Conservation (phyloP, 2,329 filamentous ascomycete species). For the Orbilia blumenaviensis region DNA sequence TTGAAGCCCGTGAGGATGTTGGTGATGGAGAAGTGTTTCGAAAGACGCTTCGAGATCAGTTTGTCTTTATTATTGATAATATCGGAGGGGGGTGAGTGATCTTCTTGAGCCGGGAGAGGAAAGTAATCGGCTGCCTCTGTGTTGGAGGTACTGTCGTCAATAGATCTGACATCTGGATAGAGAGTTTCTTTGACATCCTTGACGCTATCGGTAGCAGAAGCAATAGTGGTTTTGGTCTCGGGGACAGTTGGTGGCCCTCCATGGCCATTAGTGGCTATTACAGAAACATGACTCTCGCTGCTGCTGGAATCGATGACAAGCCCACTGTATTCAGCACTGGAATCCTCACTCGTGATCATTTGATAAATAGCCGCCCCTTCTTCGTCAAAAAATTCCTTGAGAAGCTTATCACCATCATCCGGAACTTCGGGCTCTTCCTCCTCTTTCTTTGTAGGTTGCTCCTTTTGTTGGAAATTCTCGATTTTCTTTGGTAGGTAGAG, state of each 20-base stretch:
- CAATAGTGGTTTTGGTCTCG: background rate
- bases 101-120: background rate
- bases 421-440: background rate
- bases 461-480: background rate
- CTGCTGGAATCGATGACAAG: slow-evolving; percentile 16
- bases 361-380: background rate
- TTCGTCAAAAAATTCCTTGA: slow-evolving; percentile 1
- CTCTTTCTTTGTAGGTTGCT: background rate
- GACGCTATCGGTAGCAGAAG: background rate
- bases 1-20: slow-evolving; percentile 6
- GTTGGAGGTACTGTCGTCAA: background rate
- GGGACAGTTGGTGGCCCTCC: background rate
- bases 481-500: background rate
- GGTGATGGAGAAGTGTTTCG: slow-evolving; percentile 26
- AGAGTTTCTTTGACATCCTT: slow-evolving; percentile 17
- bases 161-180: background rate
- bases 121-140: background rate
- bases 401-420: background rate
- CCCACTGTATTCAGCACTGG: slow-evolving; percentile 16
- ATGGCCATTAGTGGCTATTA: background rate
- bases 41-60: background rate
- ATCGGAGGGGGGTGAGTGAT: background rate
- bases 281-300: background rate
- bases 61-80: background rate
- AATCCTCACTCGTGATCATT: background rate